Percentiles rank a stretch among this genome's conserved stretches.
These are phyloP conservation scores for Capsicum baccatum DNA, from an alignment of 257 asterid species.

Conservation along the genomic window DNA sequence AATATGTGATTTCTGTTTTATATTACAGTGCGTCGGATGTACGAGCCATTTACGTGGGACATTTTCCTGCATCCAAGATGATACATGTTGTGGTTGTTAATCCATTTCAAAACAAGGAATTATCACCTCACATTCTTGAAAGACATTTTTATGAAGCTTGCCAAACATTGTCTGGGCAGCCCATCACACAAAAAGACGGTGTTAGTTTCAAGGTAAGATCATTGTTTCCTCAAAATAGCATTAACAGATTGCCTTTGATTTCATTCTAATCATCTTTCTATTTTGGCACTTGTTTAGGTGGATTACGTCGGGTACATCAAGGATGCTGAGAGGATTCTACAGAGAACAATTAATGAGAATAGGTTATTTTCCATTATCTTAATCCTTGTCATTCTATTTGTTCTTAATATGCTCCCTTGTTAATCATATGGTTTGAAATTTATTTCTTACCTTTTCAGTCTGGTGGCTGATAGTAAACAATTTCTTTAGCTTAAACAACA, in stretches of 20 bases:
- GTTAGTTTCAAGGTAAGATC: constrained; percentile 69
- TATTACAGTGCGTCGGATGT: constrained; percentile 78
- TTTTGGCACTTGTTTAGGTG: constrained; percentile 49
- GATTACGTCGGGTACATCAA: constrained; percentile 77
- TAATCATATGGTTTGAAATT: constrained; percentile 11
- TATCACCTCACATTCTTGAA: constrained; percentile 84
- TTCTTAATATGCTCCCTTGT: constrained; percentile 16
- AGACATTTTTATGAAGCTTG: constrained; percentile 88
- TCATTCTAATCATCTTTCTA: constrained; percentile 21
- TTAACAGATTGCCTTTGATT: constrained; percentile 31
- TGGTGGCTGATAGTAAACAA: not conserved
- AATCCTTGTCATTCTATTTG: constrained; percentile 20
- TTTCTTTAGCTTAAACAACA: not conserved
- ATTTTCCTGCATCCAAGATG: constrained; percentile 78
- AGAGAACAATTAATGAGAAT: constrained; percentile 70
- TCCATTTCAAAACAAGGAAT: constrained; percentile 89
- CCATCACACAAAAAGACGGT: constrained; percentile 55
- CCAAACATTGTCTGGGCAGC: constrained; percentile 60
- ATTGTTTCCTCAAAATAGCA: constrained; percentile 28
- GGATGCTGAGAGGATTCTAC: constrained; percentile 83
- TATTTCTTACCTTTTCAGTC: not conserved
- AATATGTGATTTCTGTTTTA: constrained; percentile 30
- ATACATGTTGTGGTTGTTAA: constrained; percentile 81
- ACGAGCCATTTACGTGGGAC: constrained; percentile 84
- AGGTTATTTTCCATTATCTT: constrained; percentile 53